A percentile compares a stretch with the other conserved stretches of the same genome.
Evolutionary conservation across 1,284 basidiomycete species (phyloP).

Genomic region (Cutaneotrichosporon sp.): DNA sequence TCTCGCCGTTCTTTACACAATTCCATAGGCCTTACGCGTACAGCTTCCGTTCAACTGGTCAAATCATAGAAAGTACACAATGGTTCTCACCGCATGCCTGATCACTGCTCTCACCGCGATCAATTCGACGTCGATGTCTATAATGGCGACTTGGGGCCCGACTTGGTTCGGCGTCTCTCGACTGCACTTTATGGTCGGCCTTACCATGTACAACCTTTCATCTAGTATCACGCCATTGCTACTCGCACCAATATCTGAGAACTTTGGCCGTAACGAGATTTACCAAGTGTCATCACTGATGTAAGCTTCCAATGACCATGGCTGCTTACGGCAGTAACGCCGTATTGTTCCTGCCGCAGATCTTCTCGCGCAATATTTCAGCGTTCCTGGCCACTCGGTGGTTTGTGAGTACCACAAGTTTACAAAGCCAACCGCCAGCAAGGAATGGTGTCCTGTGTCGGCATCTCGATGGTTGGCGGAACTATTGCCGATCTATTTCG

Average conservation of each 20-base stretch:
- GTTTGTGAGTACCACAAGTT: conserved; percentile 18
- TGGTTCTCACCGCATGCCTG: conserved; percentile 19
- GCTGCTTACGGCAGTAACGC: conserved; percentile 4
- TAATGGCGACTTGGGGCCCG: conserved; percentile 27
- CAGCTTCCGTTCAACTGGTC: too few relatives aligned
- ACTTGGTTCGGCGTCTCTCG: conserved; percentile 24
- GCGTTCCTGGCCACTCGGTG: conserved; percentile 40
- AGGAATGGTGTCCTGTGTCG: conserved; percentile 33
- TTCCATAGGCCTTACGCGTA: too few relatives aligned
- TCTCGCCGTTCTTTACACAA: too few relatives aligned
- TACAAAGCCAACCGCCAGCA: conserved; percentile 16
- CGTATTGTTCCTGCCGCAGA: conserved; percentile 44
- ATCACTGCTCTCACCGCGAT: conserved; percentile 25
- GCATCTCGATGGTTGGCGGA: conserved; percentile 42
- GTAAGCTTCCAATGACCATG: conserved; percentile 10
- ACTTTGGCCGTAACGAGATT: conserved; percentile 36
- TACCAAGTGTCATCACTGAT: conserved; percentile 36
- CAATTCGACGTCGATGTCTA: conserved; percentile 23
- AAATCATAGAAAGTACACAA: conserved; percentile 20
- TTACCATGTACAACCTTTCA: conserved; percentile 29
- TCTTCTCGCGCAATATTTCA: conserved; percentile 30
- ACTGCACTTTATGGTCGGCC: conserved; percentile 20
- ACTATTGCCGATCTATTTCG: conserved; percentile 45
- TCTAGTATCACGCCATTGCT: conserved; percentile 38
- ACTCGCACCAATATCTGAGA: conserved; percentile 41